Conservation (phyloP, 768 basidiomycete genomes). For the Cyclocybe aegerita region DNA sequence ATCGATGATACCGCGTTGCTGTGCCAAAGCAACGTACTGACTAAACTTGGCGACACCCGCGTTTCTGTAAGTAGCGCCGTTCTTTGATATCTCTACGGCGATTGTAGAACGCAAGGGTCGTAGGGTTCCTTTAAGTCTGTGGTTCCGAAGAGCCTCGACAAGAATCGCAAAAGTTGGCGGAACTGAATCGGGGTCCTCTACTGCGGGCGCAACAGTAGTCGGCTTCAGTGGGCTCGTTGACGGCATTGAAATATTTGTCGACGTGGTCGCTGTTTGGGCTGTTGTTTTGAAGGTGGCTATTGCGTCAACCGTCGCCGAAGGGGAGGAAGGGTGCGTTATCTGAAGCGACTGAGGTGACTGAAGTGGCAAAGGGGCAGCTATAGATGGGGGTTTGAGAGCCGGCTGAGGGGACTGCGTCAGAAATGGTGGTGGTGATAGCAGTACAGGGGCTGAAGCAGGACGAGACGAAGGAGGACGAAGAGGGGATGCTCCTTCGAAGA, state of each 20-base stretch:
- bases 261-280: too few species aligned
- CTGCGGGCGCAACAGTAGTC: too few species aligned
- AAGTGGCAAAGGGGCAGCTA: background rate
- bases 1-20: conserved; percentile 35
- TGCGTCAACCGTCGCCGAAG: too few species aligned
- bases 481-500: background rate
- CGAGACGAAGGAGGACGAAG: background rate
- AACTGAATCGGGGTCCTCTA: background rate
- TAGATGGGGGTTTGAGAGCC: background rate
- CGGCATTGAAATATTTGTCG: too few species aligned
- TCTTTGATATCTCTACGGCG: conserved; percentile 28
- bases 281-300: too few species aligned
- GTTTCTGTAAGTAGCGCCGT: conserved; percentile 29
- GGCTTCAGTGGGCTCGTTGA: too few species aligned
- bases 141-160: conserved; percentile 28
- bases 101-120: conserved; percentile 37
- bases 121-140: conserved; percentile 29
- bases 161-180: conserved; percentile 30
- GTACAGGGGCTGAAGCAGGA: background rate
- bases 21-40: conserved; percentile 39
- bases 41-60: conserved; percentile 41
- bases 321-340: too few species aligned
- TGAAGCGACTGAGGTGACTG: too few species aligned
- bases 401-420: background rate
- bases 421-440: background rate